These are phyloP conservation scores for Alternaria alternata DNA, from an alignment of 2,329 filamentous ascomycete genomes.

Conservation along the genomic window DNA sequence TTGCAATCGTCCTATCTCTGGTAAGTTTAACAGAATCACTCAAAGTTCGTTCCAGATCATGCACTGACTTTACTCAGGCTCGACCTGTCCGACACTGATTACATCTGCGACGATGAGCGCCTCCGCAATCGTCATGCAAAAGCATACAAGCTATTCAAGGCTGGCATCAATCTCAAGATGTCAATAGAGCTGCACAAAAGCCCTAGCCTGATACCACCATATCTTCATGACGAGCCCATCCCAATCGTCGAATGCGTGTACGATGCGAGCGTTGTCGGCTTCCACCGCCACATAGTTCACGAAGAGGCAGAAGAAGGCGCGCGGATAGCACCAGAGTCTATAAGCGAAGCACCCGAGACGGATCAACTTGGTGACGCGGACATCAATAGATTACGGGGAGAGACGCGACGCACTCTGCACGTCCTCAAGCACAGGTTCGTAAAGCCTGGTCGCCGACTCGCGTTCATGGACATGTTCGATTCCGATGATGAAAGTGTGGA, in stretches of 20 bases:
- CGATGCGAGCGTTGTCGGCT: conserved; percentile 57
- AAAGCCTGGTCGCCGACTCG: background rate
- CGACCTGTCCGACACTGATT: conserved; percentile 17
- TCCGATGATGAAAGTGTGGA: conserved; percentile 4
- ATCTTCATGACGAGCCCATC: conserved; percentile 38
- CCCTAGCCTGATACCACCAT: conserved; percentile 40
- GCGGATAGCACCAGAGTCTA: background rate
- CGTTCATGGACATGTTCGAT: conserved; percentile 5
- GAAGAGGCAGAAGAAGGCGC: background rate
- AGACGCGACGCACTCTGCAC: conserved; percentile 18
- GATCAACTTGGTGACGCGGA: conserved; percentile 32
- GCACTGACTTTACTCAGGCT: conserved; percentile 9
- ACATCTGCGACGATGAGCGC: conserved; percentile 36
- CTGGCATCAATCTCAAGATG: conserved; percentile 39
- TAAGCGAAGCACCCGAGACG: conserved; percentile 28
- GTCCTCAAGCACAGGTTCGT: conserved; percentile 21
- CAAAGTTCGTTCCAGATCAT: background rate
- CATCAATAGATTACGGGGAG: conserved; percentile 21
- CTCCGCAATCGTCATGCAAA: conserved; percentile 38
- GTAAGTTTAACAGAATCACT: background rate
- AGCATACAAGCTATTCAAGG: conserved; percentile 36
- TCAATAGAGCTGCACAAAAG: conserved; percentile 35
- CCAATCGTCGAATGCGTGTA: conserved; percentile 40
- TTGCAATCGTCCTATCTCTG: conserved; percentile 30
- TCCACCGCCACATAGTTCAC: conserved; percentile 29